These are phyloP conservation scores for Parastagonospora nodorum DNA, from an alignment of 2,329 filamentous ascomycete species.

Conservation along the genomic window DNA sequence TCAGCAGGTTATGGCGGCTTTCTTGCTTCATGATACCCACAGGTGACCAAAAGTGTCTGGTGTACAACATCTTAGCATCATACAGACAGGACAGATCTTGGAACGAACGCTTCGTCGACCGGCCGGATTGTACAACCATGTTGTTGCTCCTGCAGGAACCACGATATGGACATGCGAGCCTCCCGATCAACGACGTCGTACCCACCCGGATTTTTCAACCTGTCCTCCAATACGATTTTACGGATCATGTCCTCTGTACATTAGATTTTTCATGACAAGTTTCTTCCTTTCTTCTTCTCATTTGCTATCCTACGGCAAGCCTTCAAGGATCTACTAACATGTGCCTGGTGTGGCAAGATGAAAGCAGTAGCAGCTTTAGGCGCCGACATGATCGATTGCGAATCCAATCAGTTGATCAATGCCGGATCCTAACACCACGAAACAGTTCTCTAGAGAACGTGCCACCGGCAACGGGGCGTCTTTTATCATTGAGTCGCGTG, in stretches of 20 bases:
- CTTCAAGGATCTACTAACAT: slow-evolving; percentile 14
- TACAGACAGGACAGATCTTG: slow-evolving; percentile 1
- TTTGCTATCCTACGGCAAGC: slow-evolving; percentile 3
- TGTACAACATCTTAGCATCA: slow-evolving; percentile 1
- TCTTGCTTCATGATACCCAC: slow-evolving; percentile 2
- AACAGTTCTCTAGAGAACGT: slow-evolving; percentile 9
- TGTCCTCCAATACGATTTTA: not conserved
- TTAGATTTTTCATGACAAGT: slow-evolving; percentile 22
- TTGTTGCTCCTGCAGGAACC: slow-evolving; percentile 15
- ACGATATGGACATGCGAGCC: slow-evolving; percentile 14
- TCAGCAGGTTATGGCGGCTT: slow-evolving; percentile 11
- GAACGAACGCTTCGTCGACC: slow-evolving; percentile 11
- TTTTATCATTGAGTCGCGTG: slow-evolving; percentile 45
- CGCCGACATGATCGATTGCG: not conserved
- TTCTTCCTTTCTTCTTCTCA: slow-evolving; percentile 12
- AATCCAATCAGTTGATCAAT: not conserved
- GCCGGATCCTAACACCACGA: not conserved
- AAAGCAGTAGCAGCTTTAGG: not conserved
- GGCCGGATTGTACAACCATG: slow-evolving; percentile 14
- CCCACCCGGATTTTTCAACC: slow-evolving; percentile 1
- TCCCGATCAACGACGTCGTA: slow-evolving; percentile 11
- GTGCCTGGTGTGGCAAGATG: slow-evolving; percentile 34
- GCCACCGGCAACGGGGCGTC: slow-evolving; percentile 24
- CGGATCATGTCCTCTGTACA: slow-evolving; percentile 19
- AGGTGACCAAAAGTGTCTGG: not conserved